phyloP scores from a whole-genome alignment of 2,329 filamentous ascomycete genomes.

The Fusarium sp. region DNA sequence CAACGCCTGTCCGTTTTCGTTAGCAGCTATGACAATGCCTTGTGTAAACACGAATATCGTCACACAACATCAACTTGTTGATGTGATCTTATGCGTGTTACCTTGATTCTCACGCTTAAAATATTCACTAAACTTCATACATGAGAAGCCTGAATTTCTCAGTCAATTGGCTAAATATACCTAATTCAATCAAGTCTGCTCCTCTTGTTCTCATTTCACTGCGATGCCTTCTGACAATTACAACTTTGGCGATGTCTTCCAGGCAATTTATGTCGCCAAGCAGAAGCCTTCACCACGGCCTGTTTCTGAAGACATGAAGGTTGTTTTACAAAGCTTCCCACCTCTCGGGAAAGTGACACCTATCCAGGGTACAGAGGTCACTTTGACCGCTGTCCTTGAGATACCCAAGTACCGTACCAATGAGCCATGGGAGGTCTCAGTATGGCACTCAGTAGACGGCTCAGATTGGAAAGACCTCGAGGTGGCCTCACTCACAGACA shows the following conservation, averaged over 20 bases:
- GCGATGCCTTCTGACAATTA: slow-evolving; percentile 43
- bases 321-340: slow-evolving; percentile 65
- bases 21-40: slow-evolving; percentile 2
- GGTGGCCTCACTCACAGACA: slow-evolving; percentile 43
- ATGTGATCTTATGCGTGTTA: not conserved
- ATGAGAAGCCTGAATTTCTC: not conserved
- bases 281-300: slow-evolving; percentile 46
- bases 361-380: slow-evolving; percentile 57
- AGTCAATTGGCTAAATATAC: slow-evolving; percentile 18
- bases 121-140: not conserved
- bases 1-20: slow-evolving; percentile 33
- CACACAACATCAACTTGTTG: slow-evolving; percentile 3
- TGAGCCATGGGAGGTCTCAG: slow-evolving; percentile 73
- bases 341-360: slow-evolving; percentile 79
- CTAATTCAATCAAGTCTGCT: slow-evolving; percentile 2
- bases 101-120: not conserved
- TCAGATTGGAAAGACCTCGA: slow-evolving; percentile 63
- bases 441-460: slow-evolving; percentile 75
- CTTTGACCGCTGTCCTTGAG: slow-evolving; percentile 76
- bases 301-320: slow-evolving; percentile 47
- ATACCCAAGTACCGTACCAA: slow-evolving; percentile 63
- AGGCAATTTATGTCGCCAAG: slow-evolving; percentile 50
- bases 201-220: slow-evolving; percentile 9
- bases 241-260: slow-evolving; percentile 50
- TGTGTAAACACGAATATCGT: slow-evolving; percentile 5